Percentiles rank a stretch among this genome's conserved stretches.
phyloP scores from a whole-genome alignment of 2,329 filamentous ascomycete genomes.

The Hypoxylon rubiginosum region DNA sequence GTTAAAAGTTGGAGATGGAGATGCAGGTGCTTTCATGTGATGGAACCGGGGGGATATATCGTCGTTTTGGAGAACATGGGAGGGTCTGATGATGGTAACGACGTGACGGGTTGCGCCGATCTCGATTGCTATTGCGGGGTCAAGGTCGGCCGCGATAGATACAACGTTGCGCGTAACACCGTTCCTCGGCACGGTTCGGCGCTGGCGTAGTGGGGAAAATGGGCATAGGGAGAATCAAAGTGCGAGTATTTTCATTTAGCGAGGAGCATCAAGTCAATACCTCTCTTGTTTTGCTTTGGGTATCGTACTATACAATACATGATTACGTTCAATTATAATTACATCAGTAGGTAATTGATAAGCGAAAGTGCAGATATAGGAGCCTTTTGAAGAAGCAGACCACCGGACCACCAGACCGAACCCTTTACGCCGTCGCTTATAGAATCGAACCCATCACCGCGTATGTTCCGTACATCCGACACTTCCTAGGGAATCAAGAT shows the following conservation, averaged over 20 bases:
- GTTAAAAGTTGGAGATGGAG: constrained; percentile 5
- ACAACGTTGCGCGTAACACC: constrained; percentile 36
- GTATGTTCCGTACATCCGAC: not conserved
- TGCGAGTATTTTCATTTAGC: not conserved
- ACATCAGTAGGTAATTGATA: not conserved
- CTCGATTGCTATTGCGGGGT: constrained; percentile 38
- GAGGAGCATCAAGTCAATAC: not conserved
- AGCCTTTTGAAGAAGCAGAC: constrained; percentile 17
- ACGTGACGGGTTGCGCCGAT: constrained; percentile 21
- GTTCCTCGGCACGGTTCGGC: constrained; percentile 19
- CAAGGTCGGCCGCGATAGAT: constrained; percentile 4
- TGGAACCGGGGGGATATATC: constrained; percentile 19
- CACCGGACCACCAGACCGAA: not conserved
- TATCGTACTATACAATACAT: constrained; percentile 14
- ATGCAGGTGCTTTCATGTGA: constrained; percentile 24
- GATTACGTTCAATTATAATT: constrained; percentile 13
- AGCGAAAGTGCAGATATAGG: constrained; percentile 6
- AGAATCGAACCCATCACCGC: constrained; percentile 7
- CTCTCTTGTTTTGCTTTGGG: not conserved
- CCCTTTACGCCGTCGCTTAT: constrained; percentile 37
- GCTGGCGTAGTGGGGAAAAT: constrained; percentile 7
- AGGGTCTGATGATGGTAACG: constrained; percentile 19
- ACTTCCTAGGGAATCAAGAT: not conserved
- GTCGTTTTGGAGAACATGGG: constrained; percentile 17
- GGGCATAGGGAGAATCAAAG: constrained; percentile 6